phyloP scores from a whole-genome alignment of 306 rosid genomes.

The Dryas drummondii region DNA sequence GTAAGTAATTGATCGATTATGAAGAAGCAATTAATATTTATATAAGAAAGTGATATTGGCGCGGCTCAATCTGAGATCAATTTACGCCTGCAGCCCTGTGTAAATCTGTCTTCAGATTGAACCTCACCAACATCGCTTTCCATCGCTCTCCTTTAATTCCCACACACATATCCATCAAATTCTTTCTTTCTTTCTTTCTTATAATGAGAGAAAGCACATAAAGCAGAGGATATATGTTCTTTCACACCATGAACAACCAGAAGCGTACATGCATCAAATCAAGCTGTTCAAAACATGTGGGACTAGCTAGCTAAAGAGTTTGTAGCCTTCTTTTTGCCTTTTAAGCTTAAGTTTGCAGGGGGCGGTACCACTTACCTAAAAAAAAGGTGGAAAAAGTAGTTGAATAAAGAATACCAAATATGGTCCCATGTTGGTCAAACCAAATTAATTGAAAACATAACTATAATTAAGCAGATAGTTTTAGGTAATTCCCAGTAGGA shows the following conservation, averaged over 20 bases:
- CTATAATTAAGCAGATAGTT: constrained; percentile 36
- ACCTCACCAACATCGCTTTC: constrained; percentile 99
- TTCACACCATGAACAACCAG: constrained; percentile 25
- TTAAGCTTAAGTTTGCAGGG: constrained; percentile 28
- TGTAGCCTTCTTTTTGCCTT: constrained; percentile 42
- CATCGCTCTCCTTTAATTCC: constrained; percentile 20
- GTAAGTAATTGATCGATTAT: not conserved
- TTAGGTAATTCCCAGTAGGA: constrained; percentile 38
- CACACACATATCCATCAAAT: constrained; percentile 25
- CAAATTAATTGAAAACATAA: constrained; percentile 27
- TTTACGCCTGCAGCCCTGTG: constrained; percentile 46
- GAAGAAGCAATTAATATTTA: not conserved
- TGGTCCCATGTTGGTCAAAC: constrained; percentile 48
- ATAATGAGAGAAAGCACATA: not conserved
- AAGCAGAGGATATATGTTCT: constrained; percentile 15
- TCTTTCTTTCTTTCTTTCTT: constrained; percentile 3
- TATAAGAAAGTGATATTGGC: constrained; percentile 97
- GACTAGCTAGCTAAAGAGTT: constrained; percentile 15
- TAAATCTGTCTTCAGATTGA: constrained; percentile 98
- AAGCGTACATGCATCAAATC: constrained; percentile 20
- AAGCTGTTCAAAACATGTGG: constrained; percentile 19
- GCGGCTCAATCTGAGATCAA: constrained; percentile 99
- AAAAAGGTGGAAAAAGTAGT: constrained; percentile 45
- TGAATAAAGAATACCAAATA: constrained; percentile 39
- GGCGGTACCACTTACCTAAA: constrained; percentile 42